Evolutionary conservation across 768 basidiomycete species (phyloP), one percentile per base, ranked within the genome.

Genomic region (Tylopilus cervinicoccineus): DNA sequence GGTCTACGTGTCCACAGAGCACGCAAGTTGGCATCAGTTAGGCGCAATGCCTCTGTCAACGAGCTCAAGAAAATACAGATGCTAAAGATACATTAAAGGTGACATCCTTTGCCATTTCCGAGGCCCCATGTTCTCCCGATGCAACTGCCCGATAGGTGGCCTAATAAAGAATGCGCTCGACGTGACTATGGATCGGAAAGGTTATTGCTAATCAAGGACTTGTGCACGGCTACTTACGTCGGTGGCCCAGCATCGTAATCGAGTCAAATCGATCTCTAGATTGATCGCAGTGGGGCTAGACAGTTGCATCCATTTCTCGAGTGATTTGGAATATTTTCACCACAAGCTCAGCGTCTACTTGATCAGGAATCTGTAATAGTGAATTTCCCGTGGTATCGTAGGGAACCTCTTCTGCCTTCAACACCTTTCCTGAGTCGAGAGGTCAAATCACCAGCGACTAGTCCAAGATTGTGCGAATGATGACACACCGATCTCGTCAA

Each of bases 261-360:
- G 33, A 51, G 40, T 50, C 40, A 40, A 43, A 32, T 31, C 9
- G 40, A 53, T 53, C 53, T 39, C 50, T 29, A 56, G 60, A 59
- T 59, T 38, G 49, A 51, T 53, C 43, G 12, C 26, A 12, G 14
- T 47, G 43, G 32, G 37, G 46, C 51, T 45, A 43, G 31, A n/a
- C n/a, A n/a, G n/a, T n/a, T n/a, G 38, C 6, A 17, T 43, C 28
- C 28, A 23, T 44, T 45, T 29, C 10, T 50, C 44, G 54, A 43
- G 62, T 71, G 53, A 79, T 67, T 55, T 61, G 72, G 59, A 76
- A 74, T 60, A 79, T 65, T 57, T 72, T 74, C 28, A 80, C 74
- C 39, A 68, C 62, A 29, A 68, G 64, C 31, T 60, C 66, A 40
- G 54, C 56, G 48, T 71, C 68, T 26, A 66, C 62, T 29, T 59